phyloP scores from a whole-genome alignment of 2,329 filamentous ascomycete genomes.

The Nothophoma quercina region DNA sequence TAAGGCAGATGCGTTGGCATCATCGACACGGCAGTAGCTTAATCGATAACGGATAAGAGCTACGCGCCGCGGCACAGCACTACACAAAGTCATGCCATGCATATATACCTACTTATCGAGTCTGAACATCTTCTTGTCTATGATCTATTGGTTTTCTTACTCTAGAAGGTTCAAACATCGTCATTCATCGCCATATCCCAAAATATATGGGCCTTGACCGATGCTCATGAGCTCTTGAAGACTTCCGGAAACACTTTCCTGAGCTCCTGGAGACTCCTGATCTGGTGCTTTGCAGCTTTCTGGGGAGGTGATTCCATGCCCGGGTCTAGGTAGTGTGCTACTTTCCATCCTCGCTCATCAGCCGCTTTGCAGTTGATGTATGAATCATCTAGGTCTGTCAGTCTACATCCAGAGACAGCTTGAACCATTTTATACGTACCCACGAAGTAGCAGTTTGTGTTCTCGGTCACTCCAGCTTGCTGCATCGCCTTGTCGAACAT shows the following conservation, averaged over 20 bases:
- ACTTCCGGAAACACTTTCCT: slow-evolving; percentile 80
- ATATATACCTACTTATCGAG: too few species aligned
- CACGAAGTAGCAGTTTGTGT: slow-evolving; percentile 87
- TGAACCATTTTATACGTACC: slow-evolving; percentile 64
- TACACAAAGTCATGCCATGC: background rate
- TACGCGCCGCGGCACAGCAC: background rate
- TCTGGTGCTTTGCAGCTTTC: slow-evolving; percentile 75
- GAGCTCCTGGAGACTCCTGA: slow-evolving; percentile 78
- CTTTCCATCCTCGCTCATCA: slow-evolving; percentile 82
- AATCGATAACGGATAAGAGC: slow-evolving; percentile 12
- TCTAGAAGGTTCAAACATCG: background rate
- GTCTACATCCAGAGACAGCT: slow-evolving; percentile 1
- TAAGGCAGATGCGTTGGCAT: slow-evolving; percentile 17
- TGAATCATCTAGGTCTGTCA: slow-evolving; percentile 76
- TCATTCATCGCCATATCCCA: background rate
- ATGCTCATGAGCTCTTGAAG: slow-evolving; percentile 66
- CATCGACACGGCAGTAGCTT: slow-evolving; percentile 13
- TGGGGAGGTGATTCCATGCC: slow-evolving; percentile 68
- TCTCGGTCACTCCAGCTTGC: slow-evolving; percentile 74
- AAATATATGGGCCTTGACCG: background rate
- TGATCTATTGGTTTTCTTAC: background rate
- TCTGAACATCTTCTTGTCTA: background rate
- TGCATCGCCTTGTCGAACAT: slow-evolving; percentile 91
- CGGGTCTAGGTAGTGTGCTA: slow-evolving; percentile 84
- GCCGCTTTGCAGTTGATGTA: slow-evolving; percentile 81